phyloP scores from a whole-genome alignment of 2,329 filamentous ascomycete genomes.

The Mycocentrospora acerina region DNA sequence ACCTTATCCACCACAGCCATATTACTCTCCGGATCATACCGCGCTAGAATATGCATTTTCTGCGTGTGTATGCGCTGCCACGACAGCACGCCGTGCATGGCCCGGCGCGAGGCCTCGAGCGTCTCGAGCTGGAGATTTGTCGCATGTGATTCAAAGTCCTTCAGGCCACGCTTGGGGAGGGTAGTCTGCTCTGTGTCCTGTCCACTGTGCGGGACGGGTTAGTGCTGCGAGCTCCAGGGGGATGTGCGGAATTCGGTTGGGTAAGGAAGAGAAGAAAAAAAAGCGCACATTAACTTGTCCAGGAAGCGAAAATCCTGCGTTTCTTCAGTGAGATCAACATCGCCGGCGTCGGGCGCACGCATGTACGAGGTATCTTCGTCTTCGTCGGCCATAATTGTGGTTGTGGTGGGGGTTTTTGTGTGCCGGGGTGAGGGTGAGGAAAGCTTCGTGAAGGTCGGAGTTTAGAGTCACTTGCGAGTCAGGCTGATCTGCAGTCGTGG shows the following conservation, averaged over 20 bases:
- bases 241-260: too few relatives aligned
- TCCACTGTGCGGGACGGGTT: conserved; percentile 13
- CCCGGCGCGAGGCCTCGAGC: conserved; percentile 77
- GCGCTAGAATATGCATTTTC: conserved; percentile 66
- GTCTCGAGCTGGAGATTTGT: conserved; percentile 77
- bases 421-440: too few relatives aligned
- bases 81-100: conserved; percentile 84
- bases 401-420: not conserved
- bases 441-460: too few relatives aligned
- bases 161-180: conserved; percentile 87
- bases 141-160: conserved; percentile 94
- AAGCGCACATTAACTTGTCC: conserved; percentile 54
- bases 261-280: not conserved
- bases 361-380: conserved; percentile 38
- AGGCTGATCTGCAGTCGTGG: too few relatives aligned
- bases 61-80: conserved; percentile 74
- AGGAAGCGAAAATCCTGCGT: conserved; percentile 84
- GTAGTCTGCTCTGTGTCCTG: conserved; percentile 46
- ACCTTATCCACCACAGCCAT: conserved; percentile 66
- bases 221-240: conserved; percentile 7
- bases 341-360: conserved; percentile 22
- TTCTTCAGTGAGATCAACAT: conserved; percentile 68
- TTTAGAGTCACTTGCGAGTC: too few relatives aligned
- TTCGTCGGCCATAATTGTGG: conserved; percentile 35
- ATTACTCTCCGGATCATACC: conserved; percentile 68